These are phyloP conservation scores for Colletotrichum sp. DNA, from an alignment of 2,329 filamentous ascomycete genomes.

Conservation along the genomic window DNA sequence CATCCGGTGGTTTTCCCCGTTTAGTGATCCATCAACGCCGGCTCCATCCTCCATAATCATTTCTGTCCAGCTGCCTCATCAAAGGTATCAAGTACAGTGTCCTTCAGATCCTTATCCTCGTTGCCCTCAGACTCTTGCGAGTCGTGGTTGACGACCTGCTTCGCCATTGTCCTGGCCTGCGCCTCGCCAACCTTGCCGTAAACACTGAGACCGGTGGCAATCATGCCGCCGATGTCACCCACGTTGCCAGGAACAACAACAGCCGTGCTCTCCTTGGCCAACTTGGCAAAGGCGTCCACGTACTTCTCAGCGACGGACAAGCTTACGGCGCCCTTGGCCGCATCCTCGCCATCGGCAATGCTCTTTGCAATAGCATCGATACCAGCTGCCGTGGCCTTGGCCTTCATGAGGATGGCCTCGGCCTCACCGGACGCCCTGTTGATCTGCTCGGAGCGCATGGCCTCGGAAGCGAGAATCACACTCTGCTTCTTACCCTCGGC, in stretches of 20 bases:
- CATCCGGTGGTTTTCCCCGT: not conserved
- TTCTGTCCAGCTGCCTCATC: conserved; percentile 38
- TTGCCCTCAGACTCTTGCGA: conserved; percentile 22
- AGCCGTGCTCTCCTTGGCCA: conserved; percentile 94
- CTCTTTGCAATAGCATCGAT: conserved; percentile 84
- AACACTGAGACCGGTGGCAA: conserved; percentile 92
- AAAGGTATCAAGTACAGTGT: conserved; percentile 45
- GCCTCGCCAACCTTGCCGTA: conserved; percentile 91
- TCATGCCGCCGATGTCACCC: conserved; percentile 95
- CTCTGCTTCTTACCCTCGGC: conserved; percentile 97
- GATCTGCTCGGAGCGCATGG: conserved; percentile 87
- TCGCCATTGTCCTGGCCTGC: conserved; percentile 72
- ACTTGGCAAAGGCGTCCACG: conserved; percentile 89
- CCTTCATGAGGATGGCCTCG: conserved; percentile 88
- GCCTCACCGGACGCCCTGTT: conserved; percentile 93
- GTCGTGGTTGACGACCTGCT: conserved; percentile 38
- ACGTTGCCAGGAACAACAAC: conserved; percentile 97
- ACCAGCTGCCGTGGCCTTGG: conserved; percentile 82
- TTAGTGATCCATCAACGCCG: conserved; percentile 6
- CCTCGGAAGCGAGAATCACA: conserved; percentile 95
- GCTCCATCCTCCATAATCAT: conserved; percentile 24
- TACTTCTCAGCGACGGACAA: conserved; percentile 96
- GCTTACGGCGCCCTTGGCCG: conserved; percentile 84
- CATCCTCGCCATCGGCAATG: conserved; percentile 74
- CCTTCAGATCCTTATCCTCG: conserved; percentile 35